Evolutionary conservation across 2,329 filamentous ascomycete genomes (phyloP).

Genomic region (Arachnomyces sp.): DNA sequence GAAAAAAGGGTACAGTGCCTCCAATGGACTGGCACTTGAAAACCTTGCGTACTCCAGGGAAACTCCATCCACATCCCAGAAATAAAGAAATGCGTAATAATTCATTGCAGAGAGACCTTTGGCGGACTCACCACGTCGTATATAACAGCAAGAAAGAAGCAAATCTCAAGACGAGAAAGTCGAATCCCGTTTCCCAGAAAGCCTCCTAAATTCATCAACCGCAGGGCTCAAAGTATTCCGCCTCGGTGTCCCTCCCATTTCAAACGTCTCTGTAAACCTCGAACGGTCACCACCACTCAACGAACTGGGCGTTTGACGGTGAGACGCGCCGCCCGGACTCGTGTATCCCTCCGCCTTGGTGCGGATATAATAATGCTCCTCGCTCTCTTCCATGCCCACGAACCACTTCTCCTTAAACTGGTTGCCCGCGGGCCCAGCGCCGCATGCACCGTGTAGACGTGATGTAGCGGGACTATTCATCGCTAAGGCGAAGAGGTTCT

Average conservation of each 20-base stretch:
- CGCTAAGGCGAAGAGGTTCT: conserved; percentile 64
- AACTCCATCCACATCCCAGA: no score
- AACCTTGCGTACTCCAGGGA: no score
- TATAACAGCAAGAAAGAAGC: no score
- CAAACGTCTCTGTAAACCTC: no score
- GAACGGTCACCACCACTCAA: no score
- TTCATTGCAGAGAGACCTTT: no score
- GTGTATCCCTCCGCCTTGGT: conserved; percentile 19
- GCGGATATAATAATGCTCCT: conserved; percentile 46
- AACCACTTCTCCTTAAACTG: conserved; percentile 41
- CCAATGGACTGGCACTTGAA: no score
- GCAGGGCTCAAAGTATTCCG: conserved; percentile 21
- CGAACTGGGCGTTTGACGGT: no score
- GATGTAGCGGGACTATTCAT: conserved; percentile 54
- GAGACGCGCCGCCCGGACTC: no score
- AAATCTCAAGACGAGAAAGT: conserved; percentile 11
- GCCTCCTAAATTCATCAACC: conserved; percentile 25
- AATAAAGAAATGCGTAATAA: no score
- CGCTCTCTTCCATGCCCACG: conserved; percentile 38
- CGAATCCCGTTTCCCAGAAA: conserved; percentile 21
- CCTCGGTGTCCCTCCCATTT: conserved; percentile 1
- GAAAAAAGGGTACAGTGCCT: no score
- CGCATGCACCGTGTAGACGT: conserved; percentile 48
- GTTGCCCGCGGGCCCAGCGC: conserved; percentile 44
- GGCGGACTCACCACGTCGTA: no score